phyloP scores from a whole-genome alignment of 2,329 filamentous ascomycete genomes.

The Calonectria pauciramosa region DNA sequence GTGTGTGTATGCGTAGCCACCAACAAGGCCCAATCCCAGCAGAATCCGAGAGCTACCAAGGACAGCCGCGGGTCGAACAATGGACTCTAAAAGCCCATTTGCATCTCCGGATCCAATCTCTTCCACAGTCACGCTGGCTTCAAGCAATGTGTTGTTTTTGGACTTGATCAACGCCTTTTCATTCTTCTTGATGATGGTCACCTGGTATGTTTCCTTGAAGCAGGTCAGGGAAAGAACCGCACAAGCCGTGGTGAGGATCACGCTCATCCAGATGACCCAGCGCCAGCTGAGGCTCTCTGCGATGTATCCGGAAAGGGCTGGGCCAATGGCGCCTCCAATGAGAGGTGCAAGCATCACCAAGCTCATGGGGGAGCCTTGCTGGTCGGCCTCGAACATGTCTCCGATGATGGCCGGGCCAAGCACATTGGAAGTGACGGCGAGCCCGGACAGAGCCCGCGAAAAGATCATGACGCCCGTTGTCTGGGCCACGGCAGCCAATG shows the following conservation, averaged over 20 bases:
- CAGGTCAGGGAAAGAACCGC: not conserved
- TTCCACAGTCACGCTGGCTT: not conserved
- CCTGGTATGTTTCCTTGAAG: conserved; percentile 1
- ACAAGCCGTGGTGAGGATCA: not conserved
- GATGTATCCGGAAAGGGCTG: not conserved
- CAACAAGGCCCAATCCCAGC: not conserved
- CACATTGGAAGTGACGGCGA: not conserved
- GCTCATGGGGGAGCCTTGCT: not conserved
- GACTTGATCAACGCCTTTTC: not conserved
- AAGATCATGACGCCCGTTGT: not conserved
- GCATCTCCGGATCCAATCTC: not conserved
- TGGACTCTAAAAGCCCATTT: not conserved
- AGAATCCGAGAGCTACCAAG: not conserved
- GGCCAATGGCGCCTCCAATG: not conserved
- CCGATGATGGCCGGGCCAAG: conserved; percentile 1
- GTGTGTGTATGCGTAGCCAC: not conserved
- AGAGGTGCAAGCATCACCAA: not conserved
- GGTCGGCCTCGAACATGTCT: not conserved
- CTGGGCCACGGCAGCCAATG: not conserved
- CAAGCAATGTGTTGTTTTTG: not conserved
- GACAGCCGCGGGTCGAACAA: not conserved
- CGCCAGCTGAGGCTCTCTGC: not conserved
- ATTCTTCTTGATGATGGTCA: not conserved
- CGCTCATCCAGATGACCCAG: conserved; percentile 7
- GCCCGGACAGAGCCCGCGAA: not conserved